These are phyloP conservation scores for Acer negundo DNA, from an alignment of 345 rosid species.

Conservation along the genomic window DNA sequence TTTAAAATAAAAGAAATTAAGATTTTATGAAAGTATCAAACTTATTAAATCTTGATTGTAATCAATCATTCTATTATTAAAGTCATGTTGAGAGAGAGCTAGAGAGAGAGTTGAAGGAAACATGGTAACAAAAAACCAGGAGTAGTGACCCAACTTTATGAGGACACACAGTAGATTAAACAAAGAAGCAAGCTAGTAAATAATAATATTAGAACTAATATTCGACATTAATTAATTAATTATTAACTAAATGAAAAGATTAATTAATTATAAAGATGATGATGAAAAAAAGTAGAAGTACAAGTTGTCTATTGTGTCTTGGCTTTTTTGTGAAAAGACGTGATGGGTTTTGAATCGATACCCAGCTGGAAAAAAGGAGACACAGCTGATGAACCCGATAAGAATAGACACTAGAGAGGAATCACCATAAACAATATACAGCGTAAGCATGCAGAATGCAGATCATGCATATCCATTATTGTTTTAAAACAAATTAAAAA, in stretches of 20 bases:
- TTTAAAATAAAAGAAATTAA: too few species aligned
- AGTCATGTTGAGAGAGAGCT: too few species aligned
- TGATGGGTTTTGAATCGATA: slow-evolving; percentile 21
- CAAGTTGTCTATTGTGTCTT: slow-evolving; percentile 1
- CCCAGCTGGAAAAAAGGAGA: slow-evolving; percentile 25
- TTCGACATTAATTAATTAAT: neutral
- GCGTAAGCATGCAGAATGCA: slow-evolving; percentile 24
- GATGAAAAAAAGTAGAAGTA: neutral
- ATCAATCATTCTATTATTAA: neutral
- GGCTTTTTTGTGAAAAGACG: slow-evolving; percentile 30
- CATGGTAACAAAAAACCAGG: slow-evolving; percentile 1
- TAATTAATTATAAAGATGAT: neutral
- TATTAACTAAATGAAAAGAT: neutral
- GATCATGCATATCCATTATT: slow-evolving; percentile 24
- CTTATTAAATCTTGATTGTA: neutral
- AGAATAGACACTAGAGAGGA: neutral
- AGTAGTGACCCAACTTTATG: neutral
- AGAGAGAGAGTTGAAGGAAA: too few species aligned
- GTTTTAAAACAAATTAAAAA: neutral
- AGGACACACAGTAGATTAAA: neutral
- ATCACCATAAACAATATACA: neutral
- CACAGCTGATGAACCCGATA: neutral
- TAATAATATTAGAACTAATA: slow-evolving; percentile 6
- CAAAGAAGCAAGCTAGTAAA: too few species aligned
- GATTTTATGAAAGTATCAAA: neutral